A percentile compares a stretch with the other conserved stretches of the same genome.
phyloP scores from a whole-genome alignment of 2,329 filamentous ascomycete species.

The Hymenoscyphus repandus region DNA sequence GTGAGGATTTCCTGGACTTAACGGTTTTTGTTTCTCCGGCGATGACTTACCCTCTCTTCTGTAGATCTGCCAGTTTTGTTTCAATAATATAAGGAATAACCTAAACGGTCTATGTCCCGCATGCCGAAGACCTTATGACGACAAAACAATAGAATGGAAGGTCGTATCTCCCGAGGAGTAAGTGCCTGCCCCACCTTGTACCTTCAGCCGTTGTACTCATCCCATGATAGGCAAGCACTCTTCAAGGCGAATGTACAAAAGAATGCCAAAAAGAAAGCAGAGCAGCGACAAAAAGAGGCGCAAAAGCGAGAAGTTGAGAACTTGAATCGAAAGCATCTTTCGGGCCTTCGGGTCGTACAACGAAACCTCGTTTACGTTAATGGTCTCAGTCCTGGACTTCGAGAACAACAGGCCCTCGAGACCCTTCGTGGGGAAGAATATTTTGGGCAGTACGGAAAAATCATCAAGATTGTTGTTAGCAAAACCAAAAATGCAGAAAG shows the following conservation, averaged over 20 bases:
- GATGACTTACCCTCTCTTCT: conserved; percentile 8
- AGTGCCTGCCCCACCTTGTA: conserved; percentile 32
- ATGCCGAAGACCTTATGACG: conserved; percentile 90
- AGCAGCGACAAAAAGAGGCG: conserved; percentile 84
- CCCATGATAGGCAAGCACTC: conserved; percentile 55
- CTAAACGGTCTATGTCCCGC: conserved; percentile 98
- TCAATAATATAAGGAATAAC: conserved; percentile 98
- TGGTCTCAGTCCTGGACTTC: conserved; percentile 82
- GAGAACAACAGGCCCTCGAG: conserved; percentile 86
- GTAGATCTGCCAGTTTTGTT: conserved; percentile 98
- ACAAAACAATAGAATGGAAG: conserved; percentile 96
- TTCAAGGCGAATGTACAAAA: conserved; percentile 77
- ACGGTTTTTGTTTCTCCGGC: not conserved
- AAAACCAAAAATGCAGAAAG: conserved; percentile 62
- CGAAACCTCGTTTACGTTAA: conserved; percentile 99
- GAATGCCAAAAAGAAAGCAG: conserved; percentile 87
- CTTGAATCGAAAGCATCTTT: conserved; percentile 90
- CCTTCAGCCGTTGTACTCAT: conserved; percentile 9
- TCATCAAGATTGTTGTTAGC: conserved; percentile 98
- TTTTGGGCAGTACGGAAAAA: conserved; percentile 97
- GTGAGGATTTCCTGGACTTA: conserved; percentile 45
- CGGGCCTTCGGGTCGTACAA: conserved; percentile 91
- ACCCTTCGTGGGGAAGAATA: conserved; percentile 88
- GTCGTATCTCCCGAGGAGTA: conserved; percentile 94
- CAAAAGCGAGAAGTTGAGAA: conserved; percentile 96